Base-by-base conservation (phyloP, 2,329 filamentous ascomycete species). In the Lithohypha guttulata region DNA sequence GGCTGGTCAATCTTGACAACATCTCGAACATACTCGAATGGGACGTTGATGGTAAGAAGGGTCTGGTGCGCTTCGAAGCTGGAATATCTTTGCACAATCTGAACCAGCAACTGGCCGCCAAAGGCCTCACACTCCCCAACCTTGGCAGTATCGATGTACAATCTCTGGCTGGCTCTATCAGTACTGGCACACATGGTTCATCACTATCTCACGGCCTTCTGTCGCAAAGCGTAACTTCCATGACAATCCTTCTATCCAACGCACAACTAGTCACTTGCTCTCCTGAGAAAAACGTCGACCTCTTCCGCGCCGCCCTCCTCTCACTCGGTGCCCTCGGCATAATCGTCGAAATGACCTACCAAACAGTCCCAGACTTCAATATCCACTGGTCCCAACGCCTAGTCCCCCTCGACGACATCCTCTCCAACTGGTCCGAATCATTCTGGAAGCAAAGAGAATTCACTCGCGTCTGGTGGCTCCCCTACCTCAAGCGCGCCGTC, bases 381-480 rank as follows among this genome's bases (percentile, higher is more conserved):
- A 75, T 98, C 42, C 73, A 77, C 44, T 98, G 91, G 91, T 66
- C 72, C 40, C 91, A 95, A 64, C 77, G 77, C 6, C 71, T 95
- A 43, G 75, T 84, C 45, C 62, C 77, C 1, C 79, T 95, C 45
- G 57, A 66, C 30, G 70, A 74, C 31, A 72, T 94, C 46, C 68
- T 93, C 33, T 65, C 69, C 8, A 68, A 73, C 5, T 96, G 91
- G 85, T 62, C 78, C 13, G 69, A 65, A 5, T 71, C 72, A 22
- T 69, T 96, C 10, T 96, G 91, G 89, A 84, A 75, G 1, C 73
- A 77, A 45, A 76, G 79, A 45, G 86, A 96, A 59, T 98, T 89
- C 55, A 84, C 93, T 18, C 75, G 91, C 19, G 85, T 95, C 19
- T 98, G 91, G 89, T 98, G 91, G 91, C 79, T 94, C 56, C 91